Conservation (phyloP, 2,329 filamentous ascomycete genomes). For the Penicillium sp. region DNA sequence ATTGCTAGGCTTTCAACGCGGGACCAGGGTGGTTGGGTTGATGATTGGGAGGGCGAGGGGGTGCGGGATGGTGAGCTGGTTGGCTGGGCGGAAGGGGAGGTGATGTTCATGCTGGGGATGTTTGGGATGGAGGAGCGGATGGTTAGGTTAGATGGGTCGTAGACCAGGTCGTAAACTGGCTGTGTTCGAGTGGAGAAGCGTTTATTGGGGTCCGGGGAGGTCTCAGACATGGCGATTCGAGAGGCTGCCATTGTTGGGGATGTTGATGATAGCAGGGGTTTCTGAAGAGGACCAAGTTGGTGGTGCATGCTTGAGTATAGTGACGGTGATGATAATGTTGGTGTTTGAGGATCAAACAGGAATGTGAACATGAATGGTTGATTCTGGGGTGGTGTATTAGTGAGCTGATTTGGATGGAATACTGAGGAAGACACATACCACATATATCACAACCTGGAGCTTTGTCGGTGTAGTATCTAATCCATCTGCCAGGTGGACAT, state of each 20-base stretch:
- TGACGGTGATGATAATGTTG: conserved; percentile 41
- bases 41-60: conserved; percentile 56
- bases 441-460: conserved; percentile 45
- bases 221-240: conserved; percentile 38
- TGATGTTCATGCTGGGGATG: conserved; percentile 56
- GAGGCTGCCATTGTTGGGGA: conserved; percentile 44
- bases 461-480: conserved; percentile 21
- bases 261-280: conserved; percentile 48
- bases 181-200: conserved; percentile 32
- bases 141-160: conserved; percentile 58
- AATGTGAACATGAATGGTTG: conserved; percentile 55
- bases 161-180: conserved; percentile 61
- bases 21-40: conserved; percentile 43
- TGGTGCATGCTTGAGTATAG: conserved; percentile 52
- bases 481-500: conserved; percentile 31
- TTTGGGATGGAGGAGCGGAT: conserved; percentile 64
- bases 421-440: conserved; percentile 32
- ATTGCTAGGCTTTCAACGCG: conserved; percentile 62
- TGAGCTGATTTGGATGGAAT: background rate
- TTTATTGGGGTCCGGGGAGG: conserved; percentile 35
- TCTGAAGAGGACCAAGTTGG: conserved; percentile 51
- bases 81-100: conserved; percentile 10
- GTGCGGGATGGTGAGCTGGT: conserved; percentile 42
- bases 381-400: conserved; percentile 31
- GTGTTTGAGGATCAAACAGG: conserved; percentile 47